Conservation (phyloP, 495 filamentous ascomycete genomes). For the Podospora pseudopauciseta region DNA sequence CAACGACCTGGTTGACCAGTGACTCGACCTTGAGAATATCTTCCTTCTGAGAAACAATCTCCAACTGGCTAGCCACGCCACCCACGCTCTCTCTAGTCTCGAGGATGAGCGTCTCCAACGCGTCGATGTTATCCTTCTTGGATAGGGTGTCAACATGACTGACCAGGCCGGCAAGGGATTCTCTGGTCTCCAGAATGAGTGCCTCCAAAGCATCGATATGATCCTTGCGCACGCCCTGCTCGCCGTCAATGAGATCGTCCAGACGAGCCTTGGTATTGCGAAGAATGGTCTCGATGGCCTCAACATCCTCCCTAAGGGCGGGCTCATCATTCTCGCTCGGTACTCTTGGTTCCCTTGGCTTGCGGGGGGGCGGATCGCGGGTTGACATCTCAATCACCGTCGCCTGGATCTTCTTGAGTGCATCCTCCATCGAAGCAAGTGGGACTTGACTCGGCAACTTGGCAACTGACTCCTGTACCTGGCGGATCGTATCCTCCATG, state of each 20-base stretch:
- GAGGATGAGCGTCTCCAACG: constrained; percentile 61
- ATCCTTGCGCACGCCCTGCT: constrained; percentile 61
- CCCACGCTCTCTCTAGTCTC: constrained; percentile 66
- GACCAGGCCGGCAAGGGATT: constrained; percentile 58
- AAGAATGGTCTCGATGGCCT: constrained; percentile 84
- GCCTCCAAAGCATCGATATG: constrained; percentile 71
- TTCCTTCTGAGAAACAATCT: constrained; percentile 65
- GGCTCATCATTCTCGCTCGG: constrained; percentile 20
- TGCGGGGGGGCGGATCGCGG: constrained; percentile 24
- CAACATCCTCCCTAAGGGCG: constrained; percentile 69
- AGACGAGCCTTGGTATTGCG: constrained; percentile 78
- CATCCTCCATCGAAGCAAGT: constrained; percentile 25
- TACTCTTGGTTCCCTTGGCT: background rate
- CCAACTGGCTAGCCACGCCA: constrained; percentile 54
- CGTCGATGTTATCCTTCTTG: constrained; percentile 66
- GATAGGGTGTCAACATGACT: constrained; percentile 59
- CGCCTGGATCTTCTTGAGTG: constrained; percentile 35
- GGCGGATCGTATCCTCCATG: constrained; percentile 39
- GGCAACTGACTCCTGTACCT: constrained; percentile 59
- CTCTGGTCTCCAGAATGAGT: constrained; percentile 66
- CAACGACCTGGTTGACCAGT: constrained; percentile 70
- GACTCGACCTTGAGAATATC: constrained; percentile 73
- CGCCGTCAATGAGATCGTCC: constrained; percentile 69
- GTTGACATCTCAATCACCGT: constrained; percentile 31
- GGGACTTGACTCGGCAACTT: constrained; percentile 47